Percentiles rank a stretch among this genome's conserved stretches.
Evolutionary conservation across 225 moss, liverwort and hornwort species (phyloP).

Genomic region (Sphagnum tenellum): DNA sequence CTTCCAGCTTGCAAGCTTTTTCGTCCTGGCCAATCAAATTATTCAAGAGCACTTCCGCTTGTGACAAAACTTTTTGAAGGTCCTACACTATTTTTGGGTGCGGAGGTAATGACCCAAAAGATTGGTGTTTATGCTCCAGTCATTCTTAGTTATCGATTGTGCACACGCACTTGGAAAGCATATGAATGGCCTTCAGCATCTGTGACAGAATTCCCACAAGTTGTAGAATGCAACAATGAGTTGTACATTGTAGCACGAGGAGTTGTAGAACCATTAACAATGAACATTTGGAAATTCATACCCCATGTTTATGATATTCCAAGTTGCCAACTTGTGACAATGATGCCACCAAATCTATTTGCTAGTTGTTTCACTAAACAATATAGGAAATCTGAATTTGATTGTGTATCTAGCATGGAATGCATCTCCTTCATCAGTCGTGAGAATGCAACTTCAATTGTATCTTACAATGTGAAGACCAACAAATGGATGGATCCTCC

Average conservation of each 20-base stretch:
- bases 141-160: constrained; percentile 32
- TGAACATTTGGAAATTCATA: constrained; percentile 36
- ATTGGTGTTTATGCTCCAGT: constrained; percentile 3
- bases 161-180: constrained; percentile 34
- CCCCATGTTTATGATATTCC: constrained; percentile 22
- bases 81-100: constrained; percentile 33
- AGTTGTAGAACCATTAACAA: constrained; percentile 9
- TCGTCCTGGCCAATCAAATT: constrained; percentile 9
- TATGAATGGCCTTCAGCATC: constrained; percentile 30
- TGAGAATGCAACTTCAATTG: constrained; percentile 21
- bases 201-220: constrained; percentile 21
- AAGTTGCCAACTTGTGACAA: constrained; percentile 26
- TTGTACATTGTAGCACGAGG: constrained; percentile 30
- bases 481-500: constrained; percentile 38
- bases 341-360: constrained; percentile 41
- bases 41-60: constrained; percentile 24
- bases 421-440: constrained; percentile 35
- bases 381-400: constrained; percentile 17
- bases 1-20: constrained; percentile 31
- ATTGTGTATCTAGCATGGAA: constrained; percentile 39
- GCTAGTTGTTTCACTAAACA: constrained; percentile 13
- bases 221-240: constrained; percentile 28
- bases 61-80: constrained; percentile 31
- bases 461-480: constrained; percentile 24
- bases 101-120: constrained; percentile 17